Base-by-base conservation (phyloP, 2,329 filamentous ascomycete genomes). In the Penicillium frequentans region DNA sequence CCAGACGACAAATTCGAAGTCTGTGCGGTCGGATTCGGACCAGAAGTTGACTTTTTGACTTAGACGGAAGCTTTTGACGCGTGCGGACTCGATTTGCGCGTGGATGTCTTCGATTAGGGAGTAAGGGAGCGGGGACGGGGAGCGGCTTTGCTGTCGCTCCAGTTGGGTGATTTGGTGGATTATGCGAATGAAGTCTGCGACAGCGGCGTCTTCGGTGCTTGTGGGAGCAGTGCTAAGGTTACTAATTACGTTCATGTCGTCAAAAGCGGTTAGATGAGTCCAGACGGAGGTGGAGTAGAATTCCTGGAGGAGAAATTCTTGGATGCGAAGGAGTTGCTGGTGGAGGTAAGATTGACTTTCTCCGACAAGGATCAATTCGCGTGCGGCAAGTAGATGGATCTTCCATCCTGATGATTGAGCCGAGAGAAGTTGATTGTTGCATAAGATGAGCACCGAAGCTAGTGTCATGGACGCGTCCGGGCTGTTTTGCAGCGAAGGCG, bases 161-260 rank as follows among this genome's bases (percentile, higher is more conserved):
- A 53, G 29, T 44, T 45, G 50, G 14, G 42, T 46, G 29, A 46
- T 53, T 35, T 45, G 29, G 21, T 53, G 29, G 27, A 53, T 53
- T 26, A 53, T 53, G 29, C 50, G 50, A 31, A 53, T 53, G 43
- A 53, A 53, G 27, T 53, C 50, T 24, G 50, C 29, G 9, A 53
- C 29, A 5, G 50, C 50, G 13, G 50, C 50, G 42, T 53, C 50
- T 37, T 53, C 50, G 21, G 50, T 53, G 21, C 50, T 53, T 37
- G 50, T 53, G 8, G 50, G 50, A 10, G 42, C 50, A 10, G 42
- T 33, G 42, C 14, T 33, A 31, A 53, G 31, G 27, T 53, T 53
- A 45, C 33, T 53, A 3, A 45, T 53, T 33, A 45, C 39, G 21
- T 53, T 53, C 29, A 45, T 45, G 26, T 53, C 50, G 42, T 46